Percentiles rank a stretch among this genome's conserved stretches.
Evolutionary conservation across 371 early-diverging fungal genomes (phyloP).

Genomic region (Mortierella sp.): DNA sequence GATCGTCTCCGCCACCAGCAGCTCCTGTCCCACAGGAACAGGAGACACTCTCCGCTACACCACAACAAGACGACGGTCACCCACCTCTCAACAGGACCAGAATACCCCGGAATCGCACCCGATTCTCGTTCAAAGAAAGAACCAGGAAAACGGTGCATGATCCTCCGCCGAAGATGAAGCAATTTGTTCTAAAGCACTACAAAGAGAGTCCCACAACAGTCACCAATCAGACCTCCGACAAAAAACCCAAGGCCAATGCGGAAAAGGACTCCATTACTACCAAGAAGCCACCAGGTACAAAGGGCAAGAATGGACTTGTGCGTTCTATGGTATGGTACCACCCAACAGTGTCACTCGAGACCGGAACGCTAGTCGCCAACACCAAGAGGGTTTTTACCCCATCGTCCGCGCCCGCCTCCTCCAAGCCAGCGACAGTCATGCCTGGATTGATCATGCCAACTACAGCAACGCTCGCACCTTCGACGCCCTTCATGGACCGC

Average conservation of each 20-base stretch:
- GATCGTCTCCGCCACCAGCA: not conserved
- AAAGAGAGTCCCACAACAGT: not conserved
- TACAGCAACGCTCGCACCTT: not conserved
- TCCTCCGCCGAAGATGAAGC: not conserved
- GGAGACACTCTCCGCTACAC: not conserved
- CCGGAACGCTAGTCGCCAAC: not conserved
- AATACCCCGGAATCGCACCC: not conserved
- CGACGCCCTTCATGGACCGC: not conserved
- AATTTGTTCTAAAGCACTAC: not conserved
- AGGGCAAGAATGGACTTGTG: not conserved
- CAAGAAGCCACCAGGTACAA: not conserved
- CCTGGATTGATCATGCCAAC: not conserved
- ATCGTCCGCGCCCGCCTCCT: not conserved
- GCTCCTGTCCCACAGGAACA: not conserved
- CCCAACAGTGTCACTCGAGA: not conserved
- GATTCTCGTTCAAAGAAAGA: constrained; percentile 1
- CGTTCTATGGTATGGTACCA: not conserved
- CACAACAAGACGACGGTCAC: not conserved
- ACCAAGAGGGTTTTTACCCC: not conserved
- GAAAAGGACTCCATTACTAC: not conserved
- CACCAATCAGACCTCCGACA: not conserved
- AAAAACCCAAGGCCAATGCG: not conserved
- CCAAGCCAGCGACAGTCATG: not conserved
- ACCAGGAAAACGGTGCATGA: not conserved
- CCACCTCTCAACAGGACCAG: constrained; percentile 3